Evolutionary conservation across 345 rosid genomes (phyloP), one percentile per base, ranked within the genome.

Genomic region (Citrus inodora): DNA sequence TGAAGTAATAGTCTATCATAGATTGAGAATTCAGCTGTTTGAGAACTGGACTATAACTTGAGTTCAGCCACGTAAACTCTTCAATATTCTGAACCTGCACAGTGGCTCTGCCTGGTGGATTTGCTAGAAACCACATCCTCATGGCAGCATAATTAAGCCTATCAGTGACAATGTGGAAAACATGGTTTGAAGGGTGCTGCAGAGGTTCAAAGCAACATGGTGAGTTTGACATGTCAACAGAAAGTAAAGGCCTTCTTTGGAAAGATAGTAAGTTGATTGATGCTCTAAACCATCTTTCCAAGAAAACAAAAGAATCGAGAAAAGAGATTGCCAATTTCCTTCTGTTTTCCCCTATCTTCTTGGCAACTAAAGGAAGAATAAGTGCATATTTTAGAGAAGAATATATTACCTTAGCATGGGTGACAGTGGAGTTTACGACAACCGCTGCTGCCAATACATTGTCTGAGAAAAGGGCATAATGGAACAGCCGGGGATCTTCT

Each of bases 1-100:
- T 88, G 80, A 96, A 96, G 94, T 96, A 96, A 83, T 92, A 96
- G 71, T 96, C 94, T 74, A 94, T 90, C 93, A 91, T 96, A 25
- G 97, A 86, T 32, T 79, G 92, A 80, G 98, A 96, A 78, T 89
- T 90, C 82, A 96, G 83, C 85, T 96, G 99, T 87, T 89, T 90
- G 62, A 94, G 98, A 70, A 96, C 98, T 74, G 99, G 99, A 84
- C 99, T 94, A 85, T 96, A 96, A 84, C 94, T 94, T 24, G 98
- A 75, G 79, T 96, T 96, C 82, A 96, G 86, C 99, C 99, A 96
- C 33, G 93, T 86, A 82, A 91, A 92, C 55, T 96, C 99, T 79
- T 94, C 98, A 73, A 96, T 86, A 79, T 87, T 92, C 90, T 94
- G 97, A 82, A 96, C 97, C 91, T 96, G 93, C 84, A 94, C 71